Conservation (phyloP, 495 filamentous ascomycete species). For the Tirmania nivea region DNA sequence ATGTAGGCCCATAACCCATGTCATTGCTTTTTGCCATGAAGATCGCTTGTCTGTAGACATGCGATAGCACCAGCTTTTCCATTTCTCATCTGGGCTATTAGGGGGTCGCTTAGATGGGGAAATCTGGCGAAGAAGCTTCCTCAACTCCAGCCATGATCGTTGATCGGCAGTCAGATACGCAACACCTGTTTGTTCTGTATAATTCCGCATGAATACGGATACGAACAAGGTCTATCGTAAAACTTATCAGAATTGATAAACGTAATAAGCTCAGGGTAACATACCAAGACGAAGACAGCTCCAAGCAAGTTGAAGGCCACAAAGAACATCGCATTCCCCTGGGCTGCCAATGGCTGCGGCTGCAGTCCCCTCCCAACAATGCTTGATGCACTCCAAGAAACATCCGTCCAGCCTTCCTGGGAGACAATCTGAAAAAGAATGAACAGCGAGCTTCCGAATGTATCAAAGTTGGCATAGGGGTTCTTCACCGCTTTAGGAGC, state of each 20-base stretch:
- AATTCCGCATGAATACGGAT: slow-evolving; percentile 98
- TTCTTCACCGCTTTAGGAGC: slow-evolving; percentile 63
- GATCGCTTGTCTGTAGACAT: slow-evolving; percentile 86
- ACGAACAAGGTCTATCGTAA: slow-evolving; percentile 57
- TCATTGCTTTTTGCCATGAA: slow-evolving; percentile 70
- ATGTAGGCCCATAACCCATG: slow-evolving; percentile 57
- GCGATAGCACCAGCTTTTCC: slow-evolving; percentile 86
- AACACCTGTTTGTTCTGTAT: slow-evolving; percentile 95
- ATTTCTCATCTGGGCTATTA: slow-evolving; percentile 48
- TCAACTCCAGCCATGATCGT: slow-evolving; percentile 84
- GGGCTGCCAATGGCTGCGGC: slow-evolving; percentile 40
- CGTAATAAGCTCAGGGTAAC: background rate
- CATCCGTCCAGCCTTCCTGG: slow-evolving; percentile 91
- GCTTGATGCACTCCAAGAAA: slow-evolving; percentile 59
- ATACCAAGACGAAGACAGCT: slow-evolving; percentile 71
- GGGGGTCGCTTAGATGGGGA: slow-evolving; percentile 75
- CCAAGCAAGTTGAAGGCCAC: slow-evolving; percentile 91
- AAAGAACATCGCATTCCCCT: slow-evolving; percentile 84
- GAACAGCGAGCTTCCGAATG: slow-evolving; percentile 77
- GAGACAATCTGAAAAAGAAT: slow-evolving; percentile 98
- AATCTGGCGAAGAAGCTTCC: slow-evolving; percentile 82
- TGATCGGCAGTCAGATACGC: slow-evolving; percentile 93
- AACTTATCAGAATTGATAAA: background rate
- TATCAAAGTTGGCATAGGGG: slow-evolving; percentile 78
- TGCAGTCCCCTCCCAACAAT: slow-evolving; percentile 60